phyloP scores from a whole-genome alignment of 305 asterid genomes.

The Fraxinus floribunda region DNA sequence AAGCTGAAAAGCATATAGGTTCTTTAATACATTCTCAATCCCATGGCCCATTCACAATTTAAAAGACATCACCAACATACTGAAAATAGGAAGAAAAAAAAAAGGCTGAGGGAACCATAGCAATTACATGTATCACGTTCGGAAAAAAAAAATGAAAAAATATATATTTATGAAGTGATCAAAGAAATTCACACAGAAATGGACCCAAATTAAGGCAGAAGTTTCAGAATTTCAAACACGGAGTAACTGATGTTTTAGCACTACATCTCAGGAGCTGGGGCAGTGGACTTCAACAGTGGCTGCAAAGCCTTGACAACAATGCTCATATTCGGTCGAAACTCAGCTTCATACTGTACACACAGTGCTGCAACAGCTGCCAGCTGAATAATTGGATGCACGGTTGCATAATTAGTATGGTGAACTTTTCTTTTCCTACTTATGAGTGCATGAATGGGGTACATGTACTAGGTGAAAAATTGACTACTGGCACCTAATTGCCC shows the following conservation, averaged over 20 bases:
- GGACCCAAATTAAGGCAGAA: not conserved
- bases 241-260: not conserved
- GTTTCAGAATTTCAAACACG: not conserved
- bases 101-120: not conserved
- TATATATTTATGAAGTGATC: not conserved
- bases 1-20: not conserved
- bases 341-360: slow-evolving; percentile 50
- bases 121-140: not conserved
- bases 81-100: not conserved
- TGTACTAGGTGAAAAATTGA: not conserved
- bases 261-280: not conserved
- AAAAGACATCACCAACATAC: not conserved
- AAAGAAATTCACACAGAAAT: not conserved
- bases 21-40: not conserved
- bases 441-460: not conserved
- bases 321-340: slow-evolving; percentile 50
- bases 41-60: not conserved
- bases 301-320: slow-evolving; percentile 51
- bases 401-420: not conserved
- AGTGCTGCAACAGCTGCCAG: slow-evolving; percentile 53
- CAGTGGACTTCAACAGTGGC: slow-evolving; percentile 33
- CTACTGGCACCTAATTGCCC: not conserved
- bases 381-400: slow-evolving; percentile 22
- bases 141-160: not conserved
- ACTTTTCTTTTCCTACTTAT: not conserved